These are phyloP conservation scores for Sergeia podlipaevii DNA, from an alignment of 208 protist species.

Conservation along the genomic window DNA sequence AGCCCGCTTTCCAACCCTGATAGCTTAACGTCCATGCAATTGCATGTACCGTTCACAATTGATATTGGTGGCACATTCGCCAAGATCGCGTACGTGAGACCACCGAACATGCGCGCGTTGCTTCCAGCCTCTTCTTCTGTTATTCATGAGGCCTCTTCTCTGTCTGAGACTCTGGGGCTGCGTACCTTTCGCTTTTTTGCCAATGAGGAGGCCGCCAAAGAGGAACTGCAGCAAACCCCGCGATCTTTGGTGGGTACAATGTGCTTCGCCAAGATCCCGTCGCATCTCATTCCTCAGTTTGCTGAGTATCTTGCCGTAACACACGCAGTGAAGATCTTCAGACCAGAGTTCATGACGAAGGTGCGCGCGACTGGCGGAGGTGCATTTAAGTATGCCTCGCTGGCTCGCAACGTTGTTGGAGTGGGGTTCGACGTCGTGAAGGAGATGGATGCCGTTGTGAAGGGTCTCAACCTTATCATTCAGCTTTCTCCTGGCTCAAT, in stretches of 20 bases:
- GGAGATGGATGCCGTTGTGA: slow-evolving; percentile 89
- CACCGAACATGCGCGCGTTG: slow-evolving; percentile 32
- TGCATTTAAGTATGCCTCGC: slow-evolving; percentile 80
- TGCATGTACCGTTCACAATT: slow-evolving; percentile 68
- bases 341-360: slow-evolving; percentile 23
- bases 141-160: slow-evolving; percentile 67
- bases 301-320: slow-evolving; percentile 42
- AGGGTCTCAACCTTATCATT: slow-evolving; percentile 84
- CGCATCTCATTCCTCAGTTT: slow-evolving; percentile 74
- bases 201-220: slow-evolving; percentile 25
- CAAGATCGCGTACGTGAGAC: slow-evolving; percentile 84
- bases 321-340: slow-evolving; percentile 34
- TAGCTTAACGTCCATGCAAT: slow-evolving; percentile 4
- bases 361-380: slow-evolving; percentile 88
- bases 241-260: slow-evolving; percentile 59
- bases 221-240: slow-evolving; percentile 26
- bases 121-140: slow-evolving; percentile 21
- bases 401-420: slow-evolving; percentile 42
- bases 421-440: slow-evolving; percentile 77
- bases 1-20: slow-evolving; percentile 8
- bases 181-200: slow-evolving; percentile 66
- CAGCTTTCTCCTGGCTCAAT: slow-evolving; percentile 62
- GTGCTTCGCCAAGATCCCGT: slow-evolving; percentile 81
- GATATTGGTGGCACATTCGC: slow-evolving; percentile 91
- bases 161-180: slow-evolving; percentile 57